These are phyloP conservation scores for Fusarium euwallaceae DNA, from an alignment of 2,329 filamentous ascomycete species.

Conservation along the genomic window DNA sequence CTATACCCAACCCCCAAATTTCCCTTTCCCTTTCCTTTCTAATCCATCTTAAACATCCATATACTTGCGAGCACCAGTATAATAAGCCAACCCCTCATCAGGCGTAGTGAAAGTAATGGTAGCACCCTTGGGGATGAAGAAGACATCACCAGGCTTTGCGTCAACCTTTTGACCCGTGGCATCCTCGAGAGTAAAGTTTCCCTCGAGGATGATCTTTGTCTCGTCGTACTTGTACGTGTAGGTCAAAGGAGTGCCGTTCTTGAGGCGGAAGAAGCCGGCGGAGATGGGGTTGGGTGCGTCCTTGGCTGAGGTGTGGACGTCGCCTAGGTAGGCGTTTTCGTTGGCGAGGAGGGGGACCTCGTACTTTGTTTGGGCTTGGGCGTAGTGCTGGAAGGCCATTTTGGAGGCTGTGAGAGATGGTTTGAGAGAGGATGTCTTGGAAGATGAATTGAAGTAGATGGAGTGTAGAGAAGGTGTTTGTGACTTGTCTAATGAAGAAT, in stretches of 20 bases:
- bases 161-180: slow-evolving; percentile 71
- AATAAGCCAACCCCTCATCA: slow-evolving; percentile 73
- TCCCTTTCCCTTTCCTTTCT: background rate
- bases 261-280: slow-evolving; percentile 75
- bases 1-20: slow-evolving; percentile 13
- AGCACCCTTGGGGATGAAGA: slow-evolving; percentile 75
- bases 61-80: slow-evolving; percentile 57
- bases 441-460: background rate
- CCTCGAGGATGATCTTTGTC: slow-evolving; percentile 81
- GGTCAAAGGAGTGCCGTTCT: slow-evolving; percentile 75
- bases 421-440: background rate
- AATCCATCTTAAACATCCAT: slow-evolving; percentile 42
- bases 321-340: slow-evolving; percentile 76
- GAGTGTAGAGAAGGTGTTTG: background rate
- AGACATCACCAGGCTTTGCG: slow-evolving; percentile 73
- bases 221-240: slow-evolving; percentile 80
- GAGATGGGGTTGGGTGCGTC: slow-evolving; percentile 72
- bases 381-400: slow-evolving; percentile 65
- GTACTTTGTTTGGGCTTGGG: slow-evolving; percentile 70
- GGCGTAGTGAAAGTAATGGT: slow-evolving; percentile 76
- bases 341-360: slow-evolving; percentile 76
- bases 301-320: slow-evolving; percentile 69
- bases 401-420: slow-evolving; percentile 9
- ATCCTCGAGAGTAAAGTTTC: slow-evolving; percentile 74
- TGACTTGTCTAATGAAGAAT: slow-evolving; percentile 5